These are phyloP conservation scores for Aspergillus leporis DNA, from an alignment of 495 filamentous ascomycete species.

Conservation along the genomic window DNA sequence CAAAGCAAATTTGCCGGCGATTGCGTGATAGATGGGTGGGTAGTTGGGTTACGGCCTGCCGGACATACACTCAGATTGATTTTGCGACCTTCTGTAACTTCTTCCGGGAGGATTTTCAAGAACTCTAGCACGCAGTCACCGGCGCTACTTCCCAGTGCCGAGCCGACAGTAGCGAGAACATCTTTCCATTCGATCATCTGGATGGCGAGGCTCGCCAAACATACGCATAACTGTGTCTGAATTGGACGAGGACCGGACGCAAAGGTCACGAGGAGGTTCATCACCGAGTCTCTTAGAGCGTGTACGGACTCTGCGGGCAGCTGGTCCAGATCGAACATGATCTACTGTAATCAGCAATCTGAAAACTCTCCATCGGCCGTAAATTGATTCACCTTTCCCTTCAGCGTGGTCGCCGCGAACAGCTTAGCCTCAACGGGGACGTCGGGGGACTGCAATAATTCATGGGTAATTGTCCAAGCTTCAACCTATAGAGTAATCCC, in stretches of 20 bases:
- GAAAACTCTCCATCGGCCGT: conserved; percentile 4
- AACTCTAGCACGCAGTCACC: conserved; percentile 91
- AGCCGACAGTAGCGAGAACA: conserved; percentile 78
- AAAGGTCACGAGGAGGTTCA: conserved; percentile 75
- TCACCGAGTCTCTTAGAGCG: conserved; percentile 76
- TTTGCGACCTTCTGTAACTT: conserved; percentile 98
- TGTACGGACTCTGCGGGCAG: conserved; percentile 73
- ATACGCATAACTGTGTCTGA: conserved; percentile 91
- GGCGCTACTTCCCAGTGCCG: conserved; percentile 72
- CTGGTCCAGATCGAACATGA: conserved; percentile 83
- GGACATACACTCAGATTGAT: conserved; percentile 95
- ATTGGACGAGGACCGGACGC: conserved; percentile 85
- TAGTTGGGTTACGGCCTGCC: conserved; percentile 42
- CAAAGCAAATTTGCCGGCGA: conserved; percentile 18
- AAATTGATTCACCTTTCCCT: conserved; percentile 79
- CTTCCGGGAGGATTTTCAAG: conserved; percentile 92
- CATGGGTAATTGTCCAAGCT: conserved; percentile 86
- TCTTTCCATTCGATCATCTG: conserved; percentile 97
- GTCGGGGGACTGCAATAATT: conserved; percentile 73
- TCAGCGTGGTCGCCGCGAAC: conserved; percentile 95
- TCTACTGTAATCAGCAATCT: conserved; percentile 52
- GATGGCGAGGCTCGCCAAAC: conserved; percentile 88
- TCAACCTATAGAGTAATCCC: conserved; percentile 57
- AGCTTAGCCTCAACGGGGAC: conserved; percentile 81
- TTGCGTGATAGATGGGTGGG: conserved; percentile 12